Evolutionary conservation across 2,329 filamentous ascomycete species (phyloP), one percentile per base, ranked within the genome.

Genomic region (Colletotrichum abscissum): DNA sequence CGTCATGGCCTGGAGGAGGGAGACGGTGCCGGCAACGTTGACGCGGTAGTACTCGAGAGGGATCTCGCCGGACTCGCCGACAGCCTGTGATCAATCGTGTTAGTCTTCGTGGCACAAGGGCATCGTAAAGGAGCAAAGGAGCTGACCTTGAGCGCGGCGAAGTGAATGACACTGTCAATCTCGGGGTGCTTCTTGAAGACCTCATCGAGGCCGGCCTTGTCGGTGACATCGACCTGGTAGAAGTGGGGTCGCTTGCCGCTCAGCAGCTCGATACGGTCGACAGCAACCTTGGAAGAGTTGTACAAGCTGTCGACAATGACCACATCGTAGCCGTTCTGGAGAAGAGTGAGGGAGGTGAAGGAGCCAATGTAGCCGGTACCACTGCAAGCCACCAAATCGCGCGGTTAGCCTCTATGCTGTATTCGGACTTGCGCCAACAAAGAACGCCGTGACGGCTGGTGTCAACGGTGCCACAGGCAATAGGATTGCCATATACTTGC

Each of bases 321-420:
- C 76, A 99, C 97, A 83, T 98, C 92, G 90, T 98, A 98, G 83
- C 92, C 95, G 81, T 97, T 94, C 82, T 98, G 90, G 78, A 99
- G 94, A 30, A 99, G 94, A 67, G 95, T 93, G 64, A 99, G 92
- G 69, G 94, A 88, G 75, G 97, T 99, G 89, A 98, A 98, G 63
- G 96, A 98, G 83, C 97, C 97, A 85, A 99, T 99, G 89, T 99
- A 99, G 87, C 97, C 97, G 77, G 95, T 98, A 81, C 97, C 97
- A 90, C 97, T 98, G 82, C 73, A 78, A 77, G 77, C 78, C 78
- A 66, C 57, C 57, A 38, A 52, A 56, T 35, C 55, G 35, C 30
- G 68, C 56, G 69, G 49, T 74, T 68, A 74, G 72, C 58, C 14
- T 63, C 22, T 28, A 55, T 35, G 55, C 46, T 6, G 16, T 66